Percentiles rank a stretch among this genome's conserved stretches.
These are phyloP conservation scores for Sideroxylon spinosum DNA, from an alignment of 179 eudicot genomes.

Conservation along the genomic window DNA sequence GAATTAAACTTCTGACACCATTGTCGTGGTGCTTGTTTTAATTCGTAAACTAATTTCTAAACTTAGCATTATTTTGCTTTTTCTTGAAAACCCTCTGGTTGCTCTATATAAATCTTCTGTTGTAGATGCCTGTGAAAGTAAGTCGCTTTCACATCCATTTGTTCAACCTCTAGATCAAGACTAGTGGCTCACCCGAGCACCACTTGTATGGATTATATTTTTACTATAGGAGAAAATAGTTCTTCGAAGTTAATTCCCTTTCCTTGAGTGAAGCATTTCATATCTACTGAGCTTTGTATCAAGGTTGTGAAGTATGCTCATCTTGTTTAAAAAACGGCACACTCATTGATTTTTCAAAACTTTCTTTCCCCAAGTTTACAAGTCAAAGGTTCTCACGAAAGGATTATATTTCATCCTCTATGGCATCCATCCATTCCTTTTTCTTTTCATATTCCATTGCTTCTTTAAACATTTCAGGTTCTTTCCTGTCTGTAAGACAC, in stretches of 20 bases:
- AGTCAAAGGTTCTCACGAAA: slow-evolving; percentile 17
- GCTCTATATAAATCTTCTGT: not conserved
- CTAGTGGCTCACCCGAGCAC: slow-evolving; percentile 7
- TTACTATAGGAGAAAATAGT: not conserved
- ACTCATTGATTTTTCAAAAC: not conserved
- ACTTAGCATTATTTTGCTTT: not conserved
- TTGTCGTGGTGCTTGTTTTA: slow-evolving; percentile 6
- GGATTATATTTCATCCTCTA: slow-evolving; percentile 21
- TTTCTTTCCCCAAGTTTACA: slow-evolving; percentile 18
- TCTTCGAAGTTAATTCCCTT: slow-evolving; percentile 10
- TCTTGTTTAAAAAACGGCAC: not conserved
- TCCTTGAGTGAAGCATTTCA: slow-evolving; percentile 9
- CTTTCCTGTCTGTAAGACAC: slow-evolving; percentile 15
- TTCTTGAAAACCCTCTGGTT: not conserved
- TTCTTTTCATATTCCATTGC: slow-evolving; percentile 17
- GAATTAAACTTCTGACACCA: slow-evolving; percentile 10
- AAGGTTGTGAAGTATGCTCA: slow-evolving; percentile 2
- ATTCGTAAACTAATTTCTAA: not conserved
- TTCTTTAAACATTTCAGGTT: slow-evolving; percentile 17
- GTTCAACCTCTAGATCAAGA: slow-evolving; percentile 16
- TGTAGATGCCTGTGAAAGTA: slow-evolving; percentile 2
- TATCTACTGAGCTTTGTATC: slow-evolving; percentile 11
- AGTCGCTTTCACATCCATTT: slow-evolving; percentile 5
- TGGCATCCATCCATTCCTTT: slow-evolving; percentile 14
- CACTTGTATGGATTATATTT: not conserved